Evolutionary conservation across 1,139 yeast genomes (phyloP), one percentile per base, ranked within the genome.

Genomic region (Lodderomyces orthopsilosis): DNA sequence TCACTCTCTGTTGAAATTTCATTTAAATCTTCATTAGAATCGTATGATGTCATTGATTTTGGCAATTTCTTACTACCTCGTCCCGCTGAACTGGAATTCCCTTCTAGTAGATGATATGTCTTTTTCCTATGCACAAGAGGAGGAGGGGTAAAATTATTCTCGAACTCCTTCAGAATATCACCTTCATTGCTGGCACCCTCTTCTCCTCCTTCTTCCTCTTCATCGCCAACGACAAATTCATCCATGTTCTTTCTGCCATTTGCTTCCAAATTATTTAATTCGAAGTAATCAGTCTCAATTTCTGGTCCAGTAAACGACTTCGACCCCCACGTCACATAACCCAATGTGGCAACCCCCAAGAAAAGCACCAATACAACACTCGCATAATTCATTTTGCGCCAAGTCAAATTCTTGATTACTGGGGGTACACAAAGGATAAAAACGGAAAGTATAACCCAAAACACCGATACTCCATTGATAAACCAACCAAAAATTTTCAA

Each of bases 341-440:
- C 68, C 1, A 75, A 43, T 1, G 79, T 65, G 2, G 84, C 78
- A 32, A 77, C 55, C 0, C 68, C 54, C 1, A 77, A 60, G 50
- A 83, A 81, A 1, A 73, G 54, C 0, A 70, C 45, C 46, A 83
- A 77, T 3, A 83, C 93, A 14, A 77, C 75, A 17, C 81, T 62
- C 0, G 95, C 87, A 58, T 85, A 88, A 61, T 88, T 88, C 91
- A 88, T 85, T 7, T 81, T 72, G 15, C 60, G 59, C 55, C 77
- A 73, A 4, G 79, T 76, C 13, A 88, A 76, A 34, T 61, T 51
- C 43, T 85, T 86, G 44, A 85, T 70, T 35, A 81, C 81, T 0
- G 91, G 85, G 1, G 95, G 95, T 59, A 85, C 66, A 51, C 93
- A 85, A 39, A 88, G 72, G 2, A 85, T 70, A 37, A 85, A 65